A percentile compares a stretch with the other conserved stretches of the same genome.
Evolutionary conservation across 1,139 yeast genomes (phyloP).

Genomic region (Sugiyamaella grinbergsii): DNA sequence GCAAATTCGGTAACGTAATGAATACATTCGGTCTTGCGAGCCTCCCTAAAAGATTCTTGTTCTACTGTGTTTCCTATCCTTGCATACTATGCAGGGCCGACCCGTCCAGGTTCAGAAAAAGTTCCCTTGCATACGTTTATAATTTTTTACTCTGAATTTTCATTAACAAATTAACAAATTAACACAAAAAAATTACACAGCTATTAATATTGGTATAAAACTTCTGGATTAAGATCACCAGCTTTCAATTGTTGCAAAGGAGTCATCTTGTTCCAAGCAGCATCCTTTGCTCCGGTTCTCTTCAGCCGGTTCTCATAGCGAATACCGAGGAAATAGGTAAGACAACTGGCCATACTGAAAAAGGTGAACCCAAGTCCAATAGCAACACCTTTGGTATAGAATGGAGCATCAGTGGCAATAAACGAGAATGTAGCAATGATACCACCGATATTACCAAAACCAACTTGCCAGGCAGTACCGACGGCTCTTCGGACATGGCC

Average conservation of each 20-base stretch:
- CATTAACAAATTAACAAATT: slow-evolving; percentile 1
- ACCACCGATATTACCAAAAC: slow-evolving; percentile 84
- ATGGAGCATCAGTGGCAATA: slow-evolving; percentile 59
- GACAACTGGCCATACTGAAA: slow-evolving; percentile 52
- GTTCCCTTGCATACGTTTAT: no score
- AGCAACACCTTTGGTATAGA: slow-evolving; percentile 59
- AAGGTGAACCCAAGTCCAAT: slow-evolving; percentile 56
- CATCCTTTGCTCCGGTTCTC: slow-evolving; percentile 40
- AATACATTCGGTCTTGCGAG: no score
- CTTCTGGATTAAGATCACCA: slow-evolving; percentile 71
- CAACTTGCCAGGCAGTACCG: slow-evolving; percentile 76
- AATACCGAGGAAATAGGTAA: slow-evolving; percentile 49
- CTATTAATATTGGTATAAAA: slow-evolving; percentile 50
- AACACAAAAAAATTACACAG: neutral
- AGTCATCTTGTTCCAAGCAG: slow-evolving; percentile 48
- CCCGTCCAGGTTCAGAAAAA: no score
- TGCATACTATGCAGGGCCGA: no score
- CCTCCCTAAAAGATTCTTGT: no score
- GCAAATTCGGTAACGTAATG: no score
- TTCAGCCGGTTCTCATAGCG: slow-evolving; percentile 43
- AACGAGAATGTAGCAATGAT: slow-evolving; percentile 69
- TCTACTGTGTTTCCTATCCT: no score
- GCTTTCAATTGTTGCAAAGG: slow-evolving; percentile 52
- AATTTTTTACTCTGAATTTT: no score
- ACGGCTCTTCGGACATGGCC: slow-evolving; percentile 73